Evolutionary conservation across 2,329 filamentous ascomycete genomes (phyloP).

Genomic region (Dactylellina drechsleri): DNA sequence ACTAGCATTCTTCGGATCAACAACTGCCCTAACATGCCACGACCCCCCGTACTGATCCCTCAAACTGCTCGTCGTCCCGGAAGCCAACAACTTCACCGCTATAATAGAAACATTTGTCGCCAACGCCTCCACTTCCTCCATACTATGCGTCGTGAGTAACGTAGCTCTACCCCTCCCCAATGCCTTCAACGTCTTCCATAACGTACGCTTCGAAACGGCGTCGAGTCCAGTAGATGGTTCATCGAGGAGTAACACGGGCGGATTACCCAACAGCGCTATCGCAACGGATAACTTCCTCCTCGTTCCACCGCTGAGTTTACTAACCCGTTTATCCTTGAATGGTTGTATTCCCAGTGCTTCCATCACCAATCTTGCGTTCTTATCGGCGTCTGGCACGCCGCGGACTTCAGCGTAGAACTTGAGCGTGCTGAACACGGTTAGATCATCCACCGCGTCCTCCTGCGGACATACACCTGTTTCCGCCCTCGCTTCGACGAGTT

Average conservation of each 20-base stretch:
- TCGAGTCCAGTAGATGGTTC: constrained; percentile 60
- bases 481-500: constrained; percentile 54
- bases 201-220: constrained; percentile 60
- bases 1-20: not conserved
- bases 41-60: constrained; percentile 48
- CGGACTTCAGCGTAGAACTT: constrained; percentile 60
- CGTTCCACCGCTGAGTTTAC: constrained; percentile 60
- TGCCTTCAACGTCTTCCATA: constrained; percentile 60
- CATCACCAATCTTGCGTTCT: constrained; percentile 59
- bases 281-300: constrained; percentile 60
- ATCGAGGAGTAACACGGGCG: constrained; percentile 60
- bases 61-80: constrained; percentile 52
- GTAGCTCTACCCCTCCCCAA: constrained; percentile 59
- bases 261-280: constrained; percentile 60
- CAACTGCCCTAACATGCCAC: constrained; percentile 43
- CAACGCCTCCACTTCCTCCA: constrained; percentile 62
- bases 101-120: constrained; percentile 61
- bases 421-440: constrained; percentile 60
- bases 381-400: constrained; percentile 59
- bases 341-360: constrained; percentile 58
- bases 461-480: constrained; percentile 61
- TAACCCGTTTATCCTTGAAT: constrained; percentile 57
- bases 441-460: constrained; percentile 60
- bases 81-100: constrained; percentile 60
- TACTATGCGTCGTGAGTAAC: constrained; percentile 61